Conservation (phyloP, 371 early-diverging fungal species). For the Rhizopus stolonifer region DNA sequence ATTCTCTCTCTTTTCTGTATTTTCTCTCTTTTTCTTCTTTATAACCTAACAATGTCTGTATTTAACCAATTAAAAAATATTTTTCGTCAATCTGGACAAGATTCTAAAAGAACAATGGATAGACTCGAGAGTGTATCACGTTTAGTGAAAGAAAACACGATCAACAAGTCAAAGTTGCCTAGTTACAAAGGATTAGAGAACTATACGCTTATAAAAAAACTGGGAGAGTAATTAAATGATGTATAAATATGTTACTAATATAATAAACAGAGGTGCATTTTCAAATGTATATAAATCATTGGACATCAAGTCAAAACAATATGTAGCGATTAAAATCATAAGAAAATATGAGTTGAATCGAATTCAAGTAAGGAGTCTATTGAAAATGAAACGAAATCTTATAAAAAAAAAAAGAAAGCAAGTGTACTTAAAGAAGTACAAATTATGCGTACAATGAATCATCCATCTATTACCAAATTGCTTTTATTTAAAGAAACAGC, state of each 20-base stretch:
- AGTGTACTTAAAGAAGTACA: conserved; percentile 83
- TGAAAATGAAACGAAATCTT: not conserved
- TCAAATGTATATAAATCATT: conserved; percentile 78
- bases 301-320: conserved; percentile 51
- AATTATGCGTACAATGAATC: conserved; percentile 82
- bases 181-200: conserved; percentile 51
- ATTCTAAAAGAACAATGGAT: not conserved
- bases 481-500: conserved; percentile 62
- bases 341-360: conserved; percentile 60
- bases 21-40: conserved; percentile 8
- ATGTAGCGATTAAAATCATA: conserved; percentile 86
- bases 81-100: conserved; percentile 8
- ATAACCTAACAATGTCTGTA: conserved; percentile 26
- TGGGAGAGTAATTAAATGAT: conserved; percentile 65
- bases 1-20: conserved; percentile 10
- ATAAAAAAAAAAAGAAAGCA: conserved; percentile 50
- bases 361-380: conserved; percentile 47
- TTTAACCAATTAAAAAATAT: conserved; percentile 51
- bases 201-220: conserved; percentile 53
- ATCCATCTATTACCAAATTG: conserved; percentile 76
- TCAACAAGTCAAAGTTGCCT: conserved; percentile 36
- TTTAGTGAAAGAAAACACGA: conserved; percentile 28
- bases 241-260: not conserved
- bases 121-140: conserved; percentile 17
- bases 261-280: conserved; percentile 74